phyloP scores from a whole-genome alignment of 768 basidiomycete genomes.

The Rhodotorula kratochvilovae region DNA sequence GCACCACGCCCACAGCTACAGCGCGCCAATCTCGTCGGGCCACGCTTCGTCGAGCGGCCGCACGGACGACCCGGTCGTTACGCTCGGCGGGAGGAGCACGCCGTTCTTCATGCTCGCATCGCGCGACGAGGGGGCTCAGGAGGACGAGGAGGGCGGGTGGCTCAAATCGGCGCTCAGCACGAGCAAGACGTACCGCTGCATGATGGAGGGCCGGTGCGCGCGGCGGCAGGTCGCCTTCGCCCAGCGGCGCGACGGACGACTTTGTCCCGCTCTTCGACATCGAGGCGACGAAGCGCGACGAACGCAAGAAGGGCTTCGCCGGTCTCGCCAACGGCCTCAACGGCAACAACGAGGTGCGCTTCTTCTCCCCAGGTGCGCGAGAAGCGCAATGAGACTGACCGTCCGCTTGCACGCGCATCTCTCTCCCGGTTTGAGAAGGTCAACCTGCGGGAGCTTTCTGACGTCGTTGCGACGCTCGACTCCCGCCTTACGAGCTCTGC shows the following conservation, averaged over 20 bases:
- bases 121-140: background rate
- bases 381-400: background rate
- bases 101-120: slow-evolving; percentile 5
- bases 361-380: too few species aligned
- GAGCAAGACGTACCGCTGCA: too few species aligned
- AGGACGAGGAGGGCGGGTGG: background rate
- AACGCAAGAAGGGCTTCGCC: too few species aligned
- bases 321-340: too few species aligned
- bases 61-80: background rate
- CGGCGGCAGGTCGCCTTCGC: too few species aligned
- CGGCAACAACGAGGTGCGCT: background rate
- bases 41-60: too few species aligned
- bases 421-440: background rate
- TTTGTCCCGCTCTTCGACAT: background rate
- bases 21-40: too few species aligned
- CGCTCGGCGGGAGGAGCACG: background rate
- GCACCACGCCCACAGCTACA: too few species aligned
- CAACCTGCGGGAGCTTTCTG: background rate
- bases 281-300: too few species aligned
- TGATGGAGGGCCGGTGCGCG: too few species aligned
- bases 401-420: background rate
- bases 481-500: background rate
- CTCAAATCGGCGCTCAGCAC: background rate
- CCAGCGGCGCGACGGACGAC: too few species aligned
- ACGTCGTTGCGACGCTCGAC: background rate